Base-by-base conservation (phyloP, 345 rosid genomes). In the Eucalyptus curtisii region DNA sequence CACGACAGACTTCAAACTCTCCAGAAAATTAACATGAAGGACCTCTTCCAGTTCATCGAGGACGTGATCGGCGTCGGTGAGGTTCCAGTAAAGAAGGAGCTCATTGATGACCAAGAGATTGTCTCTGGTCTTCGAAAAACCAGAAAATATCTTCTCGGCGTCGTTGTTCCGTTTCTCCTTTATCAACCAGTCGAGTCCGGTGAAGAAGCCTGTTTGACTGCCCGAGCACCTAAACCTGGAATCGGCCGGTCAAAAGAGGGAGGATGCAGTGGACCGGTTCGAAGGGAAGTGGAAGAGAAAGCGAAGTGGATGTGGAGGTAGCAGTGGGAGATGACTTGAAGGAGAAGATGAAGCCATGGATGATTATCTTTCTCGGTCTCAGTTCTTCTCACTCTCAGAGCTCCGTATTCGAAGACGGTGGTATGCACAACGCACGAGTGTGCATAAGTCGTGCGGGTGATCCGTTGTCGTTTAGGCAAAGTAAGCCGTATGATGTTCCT, bases 31-130 rank as follows among this genome's bases (percentile, higher is more conserved):
- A 68, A 33, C 11, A n/a, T 48, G 57, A 53, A 49, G 42, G 40
- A 97, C 98, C 97, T 96, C 97, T 94, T 97, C 98, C 31, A 96
- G 92, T 55, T 96, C 97, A 91, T 96, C 98, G 87, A 96, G 98
- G 88, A 97, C 95, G 68, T 94, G 92, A 94, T 97, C 99, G 14
- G 97, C 95, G 86, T 96, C 98, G 20, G 96, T 92, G n/a, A 97
- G 98, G 93, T 97, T 96, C 97, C 97, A 96, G 91, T 92, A 95
- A 49, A 97, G 97, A 20, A 97, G 93, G 52, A 97, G 98, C 92
- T 96, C 98, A 80, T 97, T 97, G 66, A 97, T 92, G 86, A 96
- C 98, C 52, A 97, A 96, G 64, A 97, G 97, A 87, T 96, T 96
- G 89, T 96, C 96, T 86, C 99, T 93, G 86, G 98, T 97, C 91